Percentiles rank a stretch among this genome's conserved stretches.
phyloP scores from a whole-genome alignment of 1,284 basidiomycete species.

The Taiwanofungus camphoratus region DNA sequence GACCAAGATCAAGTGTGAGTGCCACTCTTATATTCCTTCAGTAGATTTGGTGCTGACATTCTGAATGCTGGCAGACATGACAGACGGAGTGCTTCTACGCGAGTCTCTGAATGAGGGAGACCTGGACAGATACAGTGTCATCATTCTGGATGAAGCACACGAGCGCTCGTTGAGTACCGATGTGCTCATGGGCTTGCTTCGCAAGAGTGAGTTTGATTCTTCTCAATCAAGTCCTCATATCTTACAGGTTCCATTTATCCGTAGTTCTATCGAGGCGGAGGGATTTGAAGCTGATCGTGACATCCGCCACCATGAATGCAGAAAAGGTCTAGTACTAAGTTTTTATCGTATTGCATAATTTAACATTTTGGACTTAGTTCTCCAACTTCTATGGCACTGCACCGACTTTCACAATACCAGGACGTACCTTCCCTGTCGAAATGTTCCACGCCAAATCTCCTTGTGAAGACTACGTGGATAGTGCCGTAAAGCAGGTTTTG shows the following conservation, averaged over 20 bases:
- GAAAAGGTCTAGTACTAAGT: conserved; percentile 86
- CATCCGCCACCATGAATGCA: conserved; percentile 98
- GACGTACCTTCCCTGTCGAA: conserved; percentile 98
- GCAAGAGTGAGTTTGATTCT: conserved; percentile 66
- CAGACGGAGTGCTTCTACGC: conserved; percentile 92
- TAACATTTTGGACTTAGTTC: conserved; percentile 50
- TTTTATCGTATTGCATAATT: neutral
- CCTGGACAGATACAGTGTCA: conserved; percentile 90
- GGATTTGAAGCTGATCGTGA: conserved; percentile 95
- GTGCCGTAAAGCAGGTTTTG: conserved; percentile 94
- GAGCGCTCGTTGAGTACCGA: conserved; percentile 95
- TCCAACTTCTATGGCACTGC: conserved; percentile 93
- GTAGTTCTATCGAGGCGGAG: conserved; percentile 85
- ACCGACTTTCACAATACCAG: conserved; percentile 95
- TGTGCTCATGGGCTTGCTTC: conserved; percentile 92
- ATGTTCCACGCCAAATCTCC: conserved; percentile 94
- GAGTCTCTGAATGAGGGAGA: conserved; percentile 96
- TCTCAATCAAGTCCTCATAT: neutral
- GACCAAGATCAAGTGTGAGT: conserved; percentile 91
- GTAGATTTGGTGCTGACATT: neutral
- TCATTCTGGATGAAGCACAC: conserved; percentile 97
- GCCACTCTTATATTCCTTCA: neutral
- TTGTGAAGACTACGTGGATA: conserved; percentile 98
- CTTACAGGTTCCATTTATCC: neutral
- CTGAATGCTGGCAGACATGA: conserved; percentile 69